Evolutionary conservation across 352 stramenopile genomes (phyloP), one percentile per base, ranked within the genome.

Genomic region (Phytophthora sansomeana): DNA sequence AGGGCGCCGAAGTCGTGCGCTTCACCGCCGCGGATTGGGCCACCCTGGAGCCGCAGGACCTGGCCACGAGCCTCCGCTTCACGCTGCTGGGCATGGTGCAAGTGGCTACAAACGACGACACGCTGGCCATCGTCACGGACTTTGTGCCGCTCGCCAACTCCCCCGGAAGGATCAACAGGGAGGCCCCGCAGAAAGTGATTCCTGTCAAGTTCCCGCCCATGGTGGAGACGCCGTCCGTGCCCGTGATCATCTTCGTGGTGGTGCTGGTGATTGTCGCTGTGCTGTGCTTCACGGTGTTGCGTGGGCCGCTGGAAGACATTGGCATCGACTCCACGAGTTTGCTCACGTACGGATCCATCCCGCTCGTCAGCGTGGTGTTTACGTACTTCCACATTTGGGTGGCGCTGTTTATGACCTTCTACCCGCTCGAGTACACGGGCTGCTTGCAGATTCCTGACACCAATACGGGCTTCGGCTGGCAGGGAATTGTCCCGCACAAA

Each of bases 331-430:
- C 86, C 10, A 54, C 82, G 49, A 70, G 83, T 61, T 48, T 97
- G 24, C 60, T 95, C 51, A 91, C 90, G 63, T 94, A 91, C 63
- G 87, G 83, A 28, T 93, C 85, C 5, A 96, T 97, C 56, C 89
- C 87, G 5, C 64, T 92, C 46, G 92, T 97, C 16, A 94, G 87
- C 32, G 89, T 97, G 29, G 75, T 85, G 13, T 97, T 98, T 60
- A 98, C 95, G 38, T 99, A 98, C 63, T 72, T 97, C 38, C 97
- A 98, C 72, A 99, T 98, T 78, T 97, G 96, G 81, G 72, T 98
- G 57, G 97, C 97, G 33, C 77, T 99, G 3, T 99, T 96, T 81
- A 98, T 98, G 91, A 99, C 98, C 32, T 99, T 99, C 75, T 97
- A 98, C 73, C 97, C 97, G 6, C 80, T 99, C 33, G 74, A 98